Percentiles rank a stretch among this genome's conserved stretches.
These are phyloP conservation scores for Noccaea caerulescens DNA, from an alignment of 345 rosid genomes.

Conservation along the genomic window DNA sequence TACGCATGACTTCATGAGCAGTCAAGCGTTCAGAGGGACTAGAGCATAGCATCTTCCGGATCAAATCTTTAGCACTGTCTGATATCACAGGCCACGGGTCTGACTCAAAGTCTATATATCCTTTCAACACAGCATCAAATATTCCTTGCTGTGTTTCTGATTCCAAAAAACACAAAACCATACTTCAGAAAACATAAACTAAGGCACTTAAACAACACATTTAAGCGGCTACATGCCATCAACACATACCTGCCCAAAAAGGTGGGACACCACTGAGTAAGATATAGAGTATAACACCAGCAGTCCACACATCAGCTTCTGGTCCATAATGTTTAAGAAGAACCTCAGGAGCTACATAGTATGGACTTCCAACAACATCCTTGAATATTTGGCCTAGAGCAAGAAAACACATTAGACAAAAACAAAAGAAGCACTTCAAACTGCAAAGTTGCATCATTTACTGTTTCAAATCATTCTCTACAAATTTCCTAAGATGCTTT, in stretches of 20 bases:
- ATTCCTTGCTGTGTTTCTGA: conserved; percentile 97
- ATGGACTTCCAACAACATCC: conserved; percentile 99
- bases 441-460: not conserved
- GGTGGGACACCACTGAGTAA: conserved; percentile 98
- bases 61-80: conserved; percentile 86
- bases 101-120: conserved; percentile 87
- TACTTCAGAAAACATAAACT: conserved; percentile 16
- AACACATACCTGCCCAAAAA: conserved; percentile 88
- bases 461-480: not conserved
- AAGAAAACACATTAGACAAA: conserved; percentile 23
- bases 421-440: not conserved
- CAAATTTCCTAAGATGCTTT: not conserved
- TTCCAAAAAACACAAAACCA: conserved; percentile 33
- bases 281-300: conserved; percentile 93
- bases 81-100: conserved; percentile 98
- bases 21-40: conserved; percentile 77
- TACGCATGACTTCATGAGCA: conserved; percentile 97
- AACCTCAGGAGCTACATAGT: conserved; percentile 98
- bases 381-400: conserved; percentile 76
- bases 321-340: conserved; percentile 93
- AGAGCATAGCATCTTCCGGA: conserved; percentile 83
- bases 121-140: conserved; percentile 97
- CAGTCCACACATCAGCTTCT: conserved; percentile 99
- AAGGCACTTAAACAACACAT: not conserved
- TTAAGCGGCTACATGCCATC: not conserved